Evolutionary conservation across 208 protist genomes (phyloP).

Genomic region (Acanthamoeba triangularis): DNA sequence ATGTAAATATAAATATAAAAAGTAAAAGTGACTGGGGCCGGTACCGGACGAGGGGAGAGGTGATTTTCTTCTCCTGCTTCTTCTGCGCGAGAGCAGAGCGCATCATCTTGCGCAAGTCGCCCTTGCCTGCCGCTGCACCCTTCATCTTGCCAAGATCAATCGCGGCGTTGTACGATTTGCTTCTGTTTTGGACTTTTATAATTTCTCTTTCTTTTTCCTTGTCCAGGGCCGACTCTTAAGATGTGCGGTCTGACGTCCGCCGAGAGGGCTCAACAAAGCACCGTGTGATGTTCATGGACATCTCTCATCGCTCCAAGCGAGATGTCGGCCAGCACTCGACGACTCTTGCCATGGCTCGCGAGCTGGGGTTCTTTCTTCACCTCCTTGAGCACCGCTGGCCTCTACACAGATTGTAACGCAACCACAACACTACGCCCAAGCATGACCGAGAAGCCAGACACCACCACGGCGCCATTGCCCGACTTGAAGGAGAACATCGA

Average conservation of each 20-base stretch:
- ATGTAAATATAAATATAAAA: neutral
- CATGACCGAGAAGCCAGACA: too few species aligned
- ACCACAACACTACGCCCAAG: too few species aligned
- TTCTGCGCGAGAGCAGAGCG: slow-evolving; percentile 25
- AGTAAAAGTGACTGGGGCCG: too few species aligned
- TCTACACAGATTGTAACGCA: too few species aligned
- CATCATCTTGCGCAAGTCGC: slow-evolving; percentile 55
- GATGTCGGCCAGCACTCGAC: neutral
- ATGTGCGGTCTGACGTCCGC: too few species aligned
- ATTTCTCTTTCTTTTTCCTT: neutral
- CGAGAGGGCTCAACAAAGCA: too few species aligned
- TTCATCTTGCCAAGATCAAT: neutral
- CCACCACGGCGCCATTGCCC: too few species aligned
- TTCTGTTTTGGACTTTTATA: neutral
- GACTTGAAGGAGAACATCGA: neutral
- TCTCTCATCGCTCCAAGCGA: neutral
- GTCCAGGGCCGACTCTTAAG: too few species aligned
- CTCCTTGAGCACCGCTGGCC: too few species aligned
- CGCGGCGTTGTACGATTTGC: neutral
- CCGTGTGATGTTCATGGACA: too few species aligned
- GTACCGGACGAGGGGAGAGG: slow-evolving; percentile 22
- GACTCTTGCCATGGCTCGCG: neutral
- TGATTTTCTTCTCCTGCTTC: slow-evolving; percentile 59
- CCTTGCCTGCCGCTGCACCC: neutral
- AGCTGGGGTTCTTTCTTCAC: too few species aligned